phyloP scores from a whole-genome alignment of 2,329 filamentous ascomycete species.

The Neocucurbitaria cava region DNA sequence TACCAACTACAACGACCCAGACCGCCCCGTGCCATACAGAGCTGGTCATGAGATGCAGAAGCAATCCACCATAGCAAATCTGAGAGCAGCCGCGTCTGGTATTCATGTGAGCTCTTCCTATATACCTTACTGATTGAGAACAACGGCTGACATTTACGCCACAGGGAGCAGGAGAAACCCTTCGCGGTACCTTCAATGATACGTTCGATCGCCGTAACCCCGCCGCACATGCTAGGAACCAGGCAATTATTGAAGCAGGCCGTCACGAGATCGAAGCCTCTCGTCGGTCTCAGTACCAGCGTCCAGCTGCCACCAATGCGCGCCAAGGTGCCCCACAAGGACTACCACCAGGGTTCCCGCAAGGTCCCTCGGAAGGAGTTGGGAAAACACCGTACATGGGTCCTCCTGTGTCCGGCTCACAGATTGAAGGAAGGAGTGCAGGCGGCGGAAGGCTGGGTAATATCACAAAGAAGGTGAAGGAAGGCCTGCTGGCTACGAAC shows the following conservation, averaged over 20 bases:
- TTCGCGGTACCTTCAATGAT: conserved; percentile 45
- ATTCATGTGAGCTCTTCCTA: conserved; percentile 38
- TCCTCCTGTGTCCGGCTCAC: conserved; percentile 31
- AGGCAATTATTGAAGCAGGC: conserved; percentile 40
- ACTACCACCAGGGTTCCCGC: neutral
- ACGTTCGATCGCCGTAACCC: conserved; percentile 41
- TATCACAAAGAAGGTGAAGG: conserved; percentile 45
- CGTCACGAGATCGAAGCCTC: conserved; percentile 41
- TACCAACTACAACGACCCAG: conserved; percentile 16
- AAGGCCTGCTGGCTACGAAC: conserved; percentile 28
- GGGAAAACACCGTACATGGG: conserved; percentile 23
- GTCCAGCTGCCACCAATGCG: conserved; percentile 10
- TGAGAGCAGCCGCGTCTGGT: conserved; percentile 44
- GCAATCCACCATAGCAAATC: conserved; percentile 40
- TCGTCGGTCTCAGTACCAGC: conserved; percentile 10
- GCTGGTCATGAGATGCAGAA: conserved; percentile 33
- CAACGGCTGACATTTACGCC: conserved; percentile 5
- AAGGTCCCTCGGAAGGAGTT: conserved; percentile 5
- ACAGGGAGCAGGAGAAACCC: conserved; percentile 45
- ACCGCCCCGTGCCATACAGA: conserved; percentile 29
- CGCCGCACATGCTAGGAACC: conserved; percentile 40
- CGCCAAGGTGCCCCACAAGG: neutral
- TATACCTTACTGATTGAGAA: neutral
- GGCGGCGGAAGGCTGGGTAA: conserved; percentile 37
- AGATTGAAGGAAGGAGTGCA: conserved; percentile 28